Evolutionary conservation across 352 stramenopile species (phyloP).

Genomic region (Phytophthora cajani): DNA sequence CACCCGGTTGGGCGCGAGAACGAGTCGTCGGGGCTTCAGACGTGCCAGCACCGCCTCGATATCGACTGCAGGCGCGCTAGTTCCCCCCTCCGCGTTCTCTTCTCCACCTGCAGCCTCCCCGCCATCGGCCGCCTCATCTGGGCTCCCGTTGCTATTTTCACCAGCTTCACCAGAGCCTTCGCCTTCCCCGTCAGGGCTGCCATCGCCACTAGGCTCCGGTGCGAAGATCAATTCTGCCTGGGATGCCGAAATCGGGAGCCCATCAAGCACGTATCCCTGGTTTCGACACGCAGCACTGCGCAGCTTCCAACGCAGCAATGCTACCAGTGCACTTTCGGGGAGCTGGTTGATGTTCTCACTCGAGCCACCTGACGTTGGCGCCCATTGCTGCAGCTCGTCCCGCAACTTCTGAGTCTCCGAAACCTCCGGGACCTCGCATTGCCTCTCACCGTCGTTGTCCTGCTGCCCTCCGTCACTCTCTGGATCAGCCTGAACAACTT

Average conservation of each 20-base stretch:
- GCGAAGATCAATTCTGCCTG: constrained; percentile 63
- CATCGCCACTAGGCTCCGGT: constrained; percentile 15
- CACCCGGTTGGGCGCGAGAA: constrained; percentile 74
- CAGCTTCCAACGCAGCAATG: constrained; percentile 77
- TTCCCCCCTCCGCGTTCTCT: constrained; percentile 15
- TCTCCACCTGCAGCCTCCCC: constrained; percentile 17
- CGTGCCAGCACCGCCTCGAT: constrained; percentile 50
- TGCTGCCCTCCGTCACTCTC: constrained; percentile 16
- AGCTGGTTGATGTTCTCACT: constrained; percentile 34
- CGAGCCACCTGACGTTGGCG: constrained; percentile 15
- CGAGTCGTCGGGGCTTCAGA: constrained; percentile 45
- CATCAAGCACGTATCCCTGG: constrained; percentile 87
- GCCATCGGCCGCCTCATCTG: constrained; percentile 27
- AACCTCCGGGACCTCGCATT: constrained; percentile 16
- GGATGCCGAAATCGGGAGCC: constrained; percentile 51
- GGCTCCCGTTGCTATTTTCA: constrained; percentile 30
- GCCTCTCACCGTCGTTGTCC: constrained; percentile 12
- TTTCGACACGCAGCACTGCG: constrained; percentile 64
- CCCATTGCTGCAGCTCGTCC: constrained; percentile 48
- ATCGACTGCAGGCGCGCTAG: constrained; percentile 32
- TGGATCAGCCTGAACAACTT: constrained; percentile 7
- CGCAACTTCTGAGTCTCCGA: constrained; percentile 27
- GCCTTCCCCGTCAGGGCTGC: constrained; percentile 16
- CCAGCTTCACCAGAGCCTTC: constrained; percentile 26
- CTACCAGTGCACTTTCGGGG: constrained; percentile 47